Evolutionary conservation across 2,329 filamentous ascomycete genomes (phyloP).

Genomic region (Colletotrichum ledebouriae): DNA sequence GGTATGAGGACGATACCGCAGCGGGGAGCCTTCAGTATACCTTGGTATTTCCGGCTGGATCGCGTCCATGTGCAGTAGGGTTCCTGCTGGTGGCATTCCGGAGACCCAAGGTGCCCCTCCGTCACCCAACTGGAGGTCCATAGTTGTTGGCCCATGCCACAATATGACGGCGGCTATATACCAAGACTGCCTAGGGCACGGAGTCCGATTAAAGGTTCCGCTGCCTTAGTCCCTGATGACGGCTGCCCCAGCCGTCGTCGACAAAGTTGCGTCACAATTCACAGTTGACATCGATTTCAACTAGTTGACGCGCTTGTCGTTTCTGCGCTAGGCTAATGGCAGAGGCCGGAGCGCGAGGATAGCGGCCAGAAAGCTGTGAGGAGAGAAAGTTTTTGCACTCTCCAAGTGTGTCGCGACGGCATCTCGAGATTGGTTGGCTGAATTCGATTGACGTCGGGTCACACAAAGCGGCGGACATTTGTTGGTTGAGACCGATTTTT

Average conservation of each 20-base stretch:
- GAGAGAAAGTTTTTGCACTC: background rate
- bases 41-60: constrained; percentile 26
- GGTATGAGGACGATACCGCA: constrained; percentile 20
- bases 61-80: constrained; percentile 30
- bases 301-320: background rate
- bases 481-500: constrained; percentile 22
- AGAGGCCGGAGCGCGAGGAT: background rate
- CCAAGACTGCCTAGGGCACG: constrained; percentile 13
- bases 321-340: background rate
- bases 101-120: constrained; percentile 21
- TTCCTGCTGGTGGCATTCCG: constrained; percentile 34
- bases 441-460: constrained; percentile 6
- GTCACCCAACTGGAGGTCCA: constrained; percentile 3
- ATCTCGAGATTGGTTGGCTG: constrained; percentile 12
- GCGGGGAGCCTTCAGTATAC: constrained; percentile 19
- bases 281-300: constrained; percentile 4
- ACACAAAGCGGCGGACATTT: constrained; percentile 21
- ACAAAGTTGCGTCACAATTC: constrained; percentile 31
- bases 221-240: constrained; percentile 23
- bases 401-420: background rate
- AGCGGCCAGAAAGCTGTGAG: background rate
- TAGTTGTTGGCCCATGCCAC: constrained; percentile 31
- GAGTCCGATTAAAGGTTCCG: constrained; percentile 21
- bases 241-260: constrained; percentile 19
- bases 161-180: constrained; percentile 24